Conservation (phyloP, 768 basidiomycete genomes). For the Trametopsis cervina region DNA sequence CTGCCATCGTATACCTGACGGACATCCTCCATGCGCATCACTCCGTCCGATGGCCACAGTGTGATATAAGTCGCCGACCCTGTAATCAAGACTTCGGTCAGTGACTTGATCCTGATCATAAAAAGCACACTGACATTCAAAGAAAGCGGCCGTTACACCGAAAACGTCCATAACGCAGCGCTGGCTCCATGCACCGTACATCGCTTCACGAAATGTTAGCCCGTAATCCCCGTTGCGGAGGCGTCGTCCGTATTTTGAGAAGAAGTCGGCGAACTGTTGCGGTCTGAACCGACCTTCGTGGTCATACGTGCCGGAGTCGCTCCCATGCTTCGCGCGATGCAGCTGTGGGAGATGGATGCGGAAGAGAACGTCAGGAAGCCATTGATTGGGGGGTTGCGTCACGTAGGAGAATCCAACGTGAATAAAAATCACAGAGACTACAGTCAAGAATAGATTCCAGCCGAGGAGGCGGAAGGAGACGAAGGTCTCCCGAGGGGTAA, state of each 20-base stretch:
- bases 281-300: slow-evolving; percentile 35
- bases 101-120: not conserved
- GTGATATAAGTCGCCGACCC: slow-evolving; percentile 32
- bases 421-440: slow-evolving; percentile 29
- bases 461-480: slow-evolving; percentile 34
- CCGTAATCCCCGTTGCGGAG: slow-evolving; percentile 20
- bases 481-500: slow-evolving; percentile 40
- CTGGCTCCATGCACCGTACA: slow-evolving; percentile 28
- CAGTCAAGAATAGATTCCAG: slow-evolving; percentile 31
- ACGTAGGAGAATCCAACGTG: slow-evolving; percentile 30
- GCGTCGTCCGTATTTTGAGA: slow-evolving; percentile 29
- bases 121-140: slow-evolving; percentile 26
- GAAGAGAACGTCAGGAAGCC: slow-evolving; percentile 36
- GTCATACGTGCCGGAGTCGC: slow-evolving; percentile 36
- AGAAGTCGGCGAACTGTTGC: slow-evolving; percentile 38
- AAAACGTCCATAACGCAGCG: slow-evolving; percentile 30
- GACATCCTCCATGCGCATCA: slow-evolving; percentile 35
- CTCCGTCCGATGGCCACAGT: slow-evolving; percentile 33
- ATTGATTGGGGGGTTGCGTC: slow-evolving; percentile 12
- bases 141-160: slow-evolving; percentile 28
- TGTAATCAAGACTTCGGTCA: not conserved
- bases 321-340: slow-evolving; percentile 35
- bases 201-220: slow-evolving; percentile 22
- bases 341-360: slow-evolving; percentile 30
- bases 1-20: slow-evolving; percentile 35